Evolutionary conservation across 441 rosid species (phyloP).

Genomic region (Mallotus japonicus): DNA sequence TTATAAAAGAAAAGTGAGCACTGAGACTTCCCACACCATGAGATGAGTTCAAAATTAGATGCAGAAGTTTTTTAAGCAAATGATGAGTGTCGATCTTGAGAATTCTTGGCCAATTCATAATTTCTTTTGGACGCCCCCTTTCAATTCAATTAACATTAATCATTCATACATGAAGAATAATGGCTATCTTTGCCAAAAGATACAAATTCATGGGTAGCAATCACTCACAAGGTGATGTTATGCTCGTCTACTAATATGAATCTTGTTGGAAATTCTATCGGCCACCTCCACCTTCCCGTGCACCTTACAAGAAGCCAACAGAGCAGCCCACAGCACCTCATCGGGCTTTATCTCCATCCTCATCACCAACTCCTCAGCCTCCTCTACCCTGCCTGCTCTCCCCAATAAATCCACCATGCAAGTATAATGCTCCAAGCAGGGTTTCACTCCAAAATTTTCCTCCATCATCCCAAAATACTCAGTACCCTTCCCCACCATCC

Average conservation of each 20-base stretch:
- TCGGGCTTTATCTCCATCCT: conserved; percentile 64
- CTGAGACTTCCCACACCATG: too few relatives aligned
- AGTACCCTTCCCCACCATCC: conserved; percentile 61
- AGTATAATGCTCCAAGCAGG: conserved; percentile 58
- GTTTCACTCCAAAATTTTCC: conserved; percentile 39
- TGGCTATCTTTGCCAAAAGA: too few relatives aligned
- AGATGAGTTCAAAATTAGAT: too few relatives aligned
- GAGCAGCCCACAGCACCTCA: conserved; percentile 65
- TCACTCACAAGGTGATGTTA: too few relatives aligned
- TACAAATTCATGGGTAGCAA: too few relatives aligned
- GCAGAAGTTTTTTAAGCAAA: too few relatives aligned
- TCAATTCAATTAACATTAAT: too few relatives aligned
- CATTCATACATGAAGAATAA: too few relatives aligned
- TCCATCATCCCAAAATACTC: conserved; percentile 53
- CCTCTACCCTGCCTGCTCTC: conserved; percentile 48
- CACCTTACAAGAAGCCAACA: conserved; percentile 66
- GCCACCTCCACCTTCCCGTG: conserved; percentile 59
- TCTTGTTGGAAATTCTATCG: conserved; percentile 19
- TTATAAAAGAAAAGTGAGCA: too few relatives aligned
- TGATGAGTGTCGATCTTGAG: too few relatives aligned
- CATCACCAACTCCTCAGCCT: conserved; percentile 59
- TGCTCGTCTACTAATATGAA: neutral
- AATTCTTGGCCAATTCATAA: too few relatives aligned
- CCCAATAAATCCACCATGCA: conserved; percentile 62
- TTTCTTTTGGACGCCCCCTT: too few relatives aligned